Evolutionary conservation across 208 protist species (phyloP).

Genomic region (Trypanosomatidae sp.): DNA sequence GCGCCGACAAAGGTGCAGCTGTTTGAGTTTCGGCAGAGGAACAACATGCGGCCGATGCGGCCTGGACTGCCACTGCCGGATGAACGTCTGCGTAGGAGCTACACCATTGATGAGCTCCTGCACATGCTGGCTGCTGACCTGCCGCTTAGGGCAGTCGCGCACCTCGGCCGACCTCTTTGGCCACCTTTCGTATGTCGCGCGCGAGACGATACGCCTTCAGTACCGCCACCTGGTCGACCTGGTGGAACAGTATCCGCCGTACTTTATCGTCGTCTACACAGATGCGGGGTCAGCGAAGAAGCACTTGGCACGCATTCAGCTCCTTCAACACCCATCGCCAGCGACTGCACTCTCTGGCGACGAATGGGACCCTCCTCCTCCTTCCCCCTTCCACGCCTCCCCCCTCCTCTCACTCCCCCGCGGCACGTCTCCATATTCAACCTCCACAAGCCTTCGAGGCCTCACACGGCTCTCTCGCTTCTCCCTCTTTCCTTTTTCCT

Average conservation of each 20-base stretch:
- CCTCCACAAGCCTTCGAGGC: background rate
- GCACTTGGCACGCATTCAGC: constrained; percentile 19
- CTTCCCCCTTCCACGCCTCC: background rate
- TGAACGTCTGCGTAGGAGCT: constrained; percentile 38
- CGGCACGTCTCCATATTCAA: background rate
- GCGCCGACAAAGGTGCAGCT: constrained; percentile 46
- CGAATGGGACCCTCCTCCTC: constrained; percentile 4
- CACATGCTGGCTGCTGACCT: constrained; percentile 44
- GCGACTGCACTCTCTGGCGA: background rate
- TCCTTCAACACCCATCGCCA: constrained; percentile 26
- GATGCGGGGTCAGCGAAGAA: constrained; percentile 12
- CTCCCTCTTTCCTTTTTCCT: background rate
- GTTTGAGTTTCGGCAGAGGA: constrained; percentile 56
- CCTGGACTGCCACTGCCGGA: constrained; percentile 54
- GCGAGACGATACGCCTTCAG: constrained; percentile 32
- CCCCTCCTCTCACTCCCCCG: background rate
- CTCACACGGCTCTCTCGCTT: background rate
- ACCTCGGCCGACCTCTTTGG: constrained; percentile 25
- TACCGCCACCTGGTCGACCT: constrained; percentile 30
- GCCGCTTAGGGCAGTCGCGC: constrained; percentile 18
- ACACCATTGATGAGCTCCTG: constrained; percentile 51
- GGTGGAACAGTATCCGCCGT: constrained; percentile 39
- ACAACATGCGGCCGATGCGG: constrained; percentile 49
- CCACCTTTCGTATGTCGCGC: constrained; percentile 39
- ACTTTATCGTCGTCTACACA: constrained; percentile 45